phyloP scores from a whole-genome alignment of 2,329 filamentous ascomycete genomes.

The Scytalidium lignicola region DNA sequence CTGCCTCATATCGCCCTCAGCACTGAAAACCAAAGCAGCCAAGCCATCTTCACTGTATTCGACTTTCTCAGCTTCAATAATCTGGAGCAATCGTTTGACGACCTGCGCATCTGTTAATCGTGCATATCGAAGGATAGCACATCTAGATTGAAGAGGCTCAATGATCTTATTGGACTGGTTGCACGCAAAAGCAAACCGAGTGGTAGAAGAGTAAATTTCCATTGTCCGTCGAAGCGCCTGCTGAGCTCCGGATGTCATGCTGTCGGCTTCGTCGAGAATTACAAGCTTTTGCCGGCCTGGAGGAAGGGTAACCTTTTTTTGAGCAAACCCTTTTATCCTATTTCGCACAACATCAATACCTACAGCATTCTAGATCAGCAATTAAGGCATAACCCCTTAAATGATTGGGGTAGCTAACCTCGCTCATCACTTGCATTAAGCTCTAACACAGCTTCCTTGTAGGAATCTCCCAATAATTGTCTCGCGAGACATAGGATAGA shows the following conservation, averaged over 20 bases:
- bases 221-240: slow-evolving; percentile 93
- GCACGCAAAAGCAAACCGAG: slow-evolving; percentile 94
- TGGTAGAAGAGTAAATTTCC: slow-evolving; percentile 98
- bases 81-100: slow-evolving; percentile 83
- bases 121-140: slow-evolving; percentile 90
- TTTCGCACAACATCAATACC: slow-evolving; percentile 97
- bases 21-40: slow-evolving; percentile 93
- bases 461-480: slow-evolving; percentile 84
- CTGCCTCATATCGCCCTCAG: slow-evolving; percentile 97
- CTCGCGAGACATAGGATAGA: slow-evolving; percentile 89
- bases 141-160: slow-evolving; percentile 94
- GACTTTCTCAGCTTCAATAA: slow-evolving; percentile 88
- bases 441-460: slow-evolving; percentile 96
- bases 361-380: slow-evolving; percentile 24
- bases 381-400: background rate
- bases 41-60: slow-evolving; percentile 89
- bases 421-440: slow-evolving; percentile 95
- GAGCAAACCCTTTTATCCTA: slow-evolving; percentile 95
- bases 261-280: slow-evolving; percentile 96
- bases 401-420: slow-evolving; percentile 41
- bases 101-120: slow-evolving; percentile 89
- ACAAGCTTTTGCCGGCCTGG: slow-evolving; percentile 90
- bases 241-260: slow-evolving; percentile 95
- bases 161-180: slow-evolving; percentile 99
- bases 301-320: slow-evolving; percentile 96